phyloP scores from a whole-genome alignment of 257 asterid species.

The Solanum arcanum region DNA sequence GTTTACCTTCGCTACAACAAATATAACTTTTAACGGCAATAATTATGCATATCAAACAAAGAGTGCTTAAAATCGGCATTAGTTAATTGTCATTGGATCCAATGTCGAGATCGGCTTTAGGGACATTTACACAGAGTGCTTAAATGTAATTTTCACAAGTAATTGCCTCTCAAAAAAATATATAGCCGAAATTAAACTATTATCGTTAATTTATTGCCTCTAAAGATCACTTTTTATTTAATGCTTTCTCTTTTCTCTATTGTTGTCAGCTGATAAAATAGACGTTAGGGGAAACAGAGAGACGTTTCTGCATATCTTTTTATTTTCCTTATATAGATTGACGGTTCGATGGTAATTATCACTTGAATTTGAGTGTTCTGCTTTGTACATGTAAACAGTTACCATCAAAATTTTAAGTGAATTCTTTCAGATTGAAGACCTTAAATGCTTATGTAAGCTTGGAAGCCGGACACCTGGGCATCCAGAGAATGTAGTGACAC shows the following conservation, averaged over 20 bases:
- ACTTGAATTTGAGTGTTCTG: not conserved
- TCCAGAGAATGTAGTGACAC: constrained; percentile 36
- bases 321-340: not conserved
- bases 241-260: not conserved
- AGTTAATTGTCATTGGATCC: too few species aligned
- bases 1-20: not conserved
- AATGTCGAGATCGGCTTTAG: too few species aligned
- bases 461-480: constrained; percentile 47
- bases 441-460: constrained; percentile 25
- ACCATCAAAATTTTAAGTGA: not conserved
- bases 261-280: not conserved
- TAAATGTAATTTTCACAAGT: too few species aligned
- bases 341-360: not conserved
- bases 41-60: too few species aligned
- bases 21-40: too few species aligned
- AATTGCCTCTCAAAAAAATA: too few species aligned
- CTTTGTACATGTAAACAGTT: not conserved
- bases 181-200: too few species aligned
- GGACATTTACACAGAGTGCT: too few species aligned
- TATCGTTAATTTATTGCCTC: too few species aligned
- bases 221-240: too few species aligned
- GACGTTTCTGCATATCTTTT: not conserved
- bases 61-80: too few species aligned
- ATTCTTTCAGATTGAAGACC: constrained; percentile 27
- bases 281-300: not conserved